phyloP scores from a whole-genome alignment of 345 rosid genomes.

The Acer negundo region DNA sequence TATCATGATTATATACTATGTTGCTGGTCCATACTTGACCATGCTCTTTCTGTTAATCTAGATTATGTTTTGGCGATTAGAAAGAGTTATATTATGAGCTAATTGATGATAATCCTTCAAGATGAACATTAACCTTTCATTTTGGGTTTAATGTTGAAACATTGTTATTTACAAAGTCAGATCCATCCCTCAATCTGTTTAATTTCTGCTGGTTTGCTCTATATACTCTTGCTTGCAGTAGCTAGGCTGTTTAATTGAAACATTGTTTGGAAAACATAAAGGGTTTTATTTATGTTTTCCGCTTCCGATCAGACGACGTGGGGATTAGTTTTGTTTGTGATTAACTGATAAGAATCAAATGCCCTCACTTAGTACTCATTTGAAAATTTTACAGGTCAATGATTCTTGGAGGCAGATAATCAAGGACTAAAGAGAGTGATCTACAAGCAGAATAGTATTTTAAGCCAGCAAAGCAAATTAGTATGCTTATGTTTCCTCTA shows the following conservation, averaged over 20 bases:
- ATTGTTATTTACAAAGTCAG: neutral
- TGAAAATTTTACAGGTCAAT: slow-evolving; percentile 19
- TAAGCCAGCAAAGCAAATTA: neutral
- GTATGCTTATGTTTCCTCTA: neutral
- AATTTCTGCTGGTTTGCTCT: neutral
- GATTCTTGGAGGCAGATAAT: slow-evolving; percentile 11
- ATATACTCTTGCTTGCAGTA: neutral
- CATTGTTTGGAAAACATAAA: neutral
- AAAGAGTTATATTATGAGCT: neutral
- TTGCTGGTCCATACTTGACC: neutral
- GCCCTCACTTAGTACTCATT: slow-evolving; percentile 5
- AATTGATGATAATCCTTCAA: neutral
- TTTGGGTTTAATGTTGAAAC: neutral
- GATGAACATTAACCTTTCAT: neutral
- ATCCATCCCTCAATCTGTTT: neutral
- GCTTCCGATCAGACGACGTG: neutral
- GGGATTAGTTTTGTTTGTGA: neutral
- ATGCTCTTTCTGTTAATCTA: neutral
- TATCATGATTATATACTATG: neutral
- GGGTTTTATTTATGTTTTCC: neutral
- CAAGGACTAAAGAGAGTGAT: slow-evolving; percentile 25
- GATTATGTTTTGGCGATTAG: neutral
- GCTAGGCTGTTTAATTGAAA: neutral
- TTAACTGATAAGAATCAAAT: neutral
- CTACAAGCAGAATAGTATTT: neutral